Evolutionary conservation across 2,329 filamentous ascomycete species (phyloP).

Genomic region (Chaetomiaceae sp.): DNA sequence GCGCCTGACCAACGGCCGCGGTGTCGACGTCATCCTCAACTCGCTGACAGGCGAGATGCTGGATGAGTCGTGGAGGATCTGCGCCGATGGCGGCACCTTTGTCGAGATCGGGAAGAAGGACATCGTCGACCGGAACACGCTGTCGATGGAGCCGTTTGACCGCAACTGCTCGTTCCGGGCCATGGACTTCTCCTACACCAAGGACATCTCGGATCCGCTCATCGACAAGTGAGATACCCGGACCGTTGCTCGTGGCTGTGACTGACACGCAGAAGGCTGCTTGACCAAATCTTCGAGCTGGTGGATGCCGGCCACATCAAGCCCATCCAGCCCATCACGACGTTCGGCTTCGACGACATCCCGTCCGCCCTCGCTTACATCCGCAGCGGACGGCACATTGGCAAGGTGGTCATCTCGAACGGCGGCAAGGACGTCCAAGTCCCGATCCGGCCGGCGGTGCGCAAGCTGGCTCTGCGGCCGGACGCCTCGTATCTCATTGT

Average conservation of each 20-base stretch:
- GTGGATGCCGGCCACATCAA: slow-evolving; percentile 25
- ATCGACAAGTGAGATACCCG: no score
- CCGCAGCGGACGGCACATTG: slow-evolving; percentile 34
- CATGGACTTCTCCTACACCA: slow-evolving; percentile 20
- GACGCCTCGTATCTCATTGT: slow-evolving; percentile 35
- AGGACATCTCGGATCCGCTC: neutral
- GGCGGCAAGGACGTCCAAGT: slow-evolving; percentile 23
- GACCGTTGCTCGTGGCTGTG: no score
- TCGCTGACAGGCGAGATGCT: slow-evolving; percentile 28
- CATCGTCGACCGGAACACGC: slow-evolving; percentile 20
- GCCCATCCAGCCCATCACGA: slow-evolving; percentile 31
- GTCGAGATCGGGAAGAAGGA: slow-evolving; percentile 29
- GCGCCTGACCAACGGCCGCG: slow-evolving; percentile 26
- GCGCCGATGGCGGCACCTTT: slow-evolving; percentile 32
- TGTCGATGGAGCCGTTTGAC: slow-evolving; percentile 23
- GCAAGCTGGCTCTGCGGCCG: slow-evolving; percentile 18
- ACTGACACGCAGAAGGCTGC: no score
- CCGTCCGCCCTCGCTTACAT: slow-evolving; percentile 31
- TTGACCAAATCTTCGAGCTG: slow-evolving; percentile 20
- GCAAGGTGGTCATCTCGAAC: slow-evolving; percentile 36
- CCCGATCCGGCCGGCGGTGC: slow-evolving; percentile 21
- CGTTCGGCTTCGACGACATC: slow-evolving; percentile 29
- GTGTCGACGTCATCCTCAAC: slow-evolving; percentile 32
- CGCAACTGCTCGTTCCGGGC: slow-evolving; percentile 22
- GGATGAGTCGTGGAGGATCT: slow-evolving; percentile 29